Percentiles rank a stretch among this genome's conserved stretches.
Evolutionary conservation across 805 yeast species (phyloP).

Genomic region (Lipomyces kockii): DNA sequence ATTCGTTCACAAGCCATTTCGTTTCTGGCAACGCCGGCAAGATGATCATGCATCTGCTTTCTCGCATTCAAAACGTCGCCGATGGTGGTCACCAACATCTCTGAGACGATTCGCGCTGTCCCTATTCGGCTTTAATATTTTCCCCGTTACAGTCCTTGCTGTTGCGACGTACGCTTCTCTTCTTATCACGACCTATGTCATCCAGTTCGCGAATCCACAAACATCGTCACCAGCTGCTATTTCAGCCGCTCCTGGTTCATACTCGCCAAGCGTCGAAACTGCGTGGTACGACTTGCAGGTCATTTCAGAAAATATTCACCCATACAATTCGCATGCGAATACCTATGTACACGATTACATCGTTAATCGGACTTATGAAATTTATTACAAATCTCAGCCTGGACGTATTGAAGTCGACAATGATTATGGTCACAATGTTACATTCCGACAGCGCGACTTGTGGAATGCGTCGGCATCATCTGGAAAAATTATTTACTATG

Average conservation of each 20-base stretch:
- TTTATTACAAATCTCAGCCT: slow-evolving; percentile 43
- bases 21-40: slow-evolving; percentile 36
- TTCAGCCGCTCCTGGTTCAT: slow-evolving; percentile 33
- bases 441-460: slow-evolving; percentile 54
- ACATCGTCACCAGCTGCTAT: slow-evolving; percentile 34
- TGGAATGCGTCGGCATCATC: slow-evolving; percentile 48
- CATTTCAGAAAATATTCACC: slow-evolving; percentile 71
- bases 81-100: slow-evolving; percentile 32
- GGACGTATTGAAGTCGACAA: slow-evolving; percentile 49
- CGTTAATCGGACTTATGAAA: slow-evolving; percentile 48
- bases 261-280: slow-evolving; percentile 25
- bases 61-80: slow-evolving; percentile 25
- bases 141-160: slow-evolving; percentile 36
- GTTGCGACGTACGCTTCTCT: slow-evolving; percentile 34
- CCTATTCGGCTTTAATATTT: slow-evolving; percentile 30
- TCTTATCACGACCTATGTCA: slow-evolving; percentile 35
- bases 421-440: slow-evolving; percentile 50
- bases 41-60: slow-evolving; percentile 31
- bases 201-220: slow-evolving; percentile 36
- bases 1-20: slow-evolving; percentile 35
- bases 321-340: slow-evolving; percentile 77
- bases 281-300: slow-evolving; percentile 77
- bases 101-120: slow-evolving; percentile 24
- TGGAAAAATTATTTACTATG: slow-evolving; percentile 69
- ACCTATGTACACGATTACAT: slow-evolving; percentile 76